These are phyloP conservation scores for Oenanthe sinensis DNA, from an alignment of 129 eudicot genomes.

Conservation along the genomic window DNA sequence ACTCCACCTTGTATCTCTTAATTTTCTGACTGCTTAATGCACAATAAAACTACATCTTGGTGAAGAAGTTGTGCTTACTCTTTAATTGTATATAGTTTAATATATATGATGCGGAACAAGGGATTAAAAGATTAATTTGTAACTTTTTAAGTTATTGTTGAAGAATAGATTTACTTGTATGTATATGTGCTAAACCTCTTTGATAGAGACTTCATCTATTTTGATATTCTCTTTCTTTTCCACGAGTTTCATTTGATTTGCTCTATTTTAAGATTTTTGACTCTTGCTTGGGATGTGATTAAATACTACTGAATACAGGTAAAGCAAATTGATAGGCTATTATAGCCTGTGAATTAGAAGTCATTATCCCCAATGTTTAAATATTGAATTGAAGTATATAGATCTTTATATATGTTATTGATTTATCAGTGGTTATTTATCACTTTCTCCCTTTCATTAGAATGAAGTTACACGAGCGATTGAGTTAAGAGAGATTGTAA, in stretches of 20 bases:
- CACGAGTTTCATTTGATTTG: not conserved
- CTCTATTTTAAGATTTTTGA: not conserved
- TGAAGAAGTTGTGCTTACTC: not conserved
- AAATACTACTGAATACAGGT: not conserved
- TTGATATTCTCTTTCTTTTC: not conserved
- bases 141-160: not conserved
- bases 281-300: not conserved
- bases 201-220: not conserved
- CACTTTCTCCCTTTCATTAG: constrained; percentile 28
- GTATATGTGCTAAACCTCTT: not conserved
- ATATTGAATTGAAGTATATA: not conserved
- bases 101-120: not conserved
- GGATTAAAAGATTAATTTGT: not conserved
- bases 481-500: constrained; percentile 92
- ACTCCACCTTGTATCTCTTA: not conserved
- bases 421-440: constrained; percentile 8
- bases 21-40: not conserved
- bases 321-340: not conserved
- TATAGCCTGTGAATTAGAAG: not conserved
- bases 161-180: not conserved
- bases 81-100: not conserved
- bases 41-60: not conserved
- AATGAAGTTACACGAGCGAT: constrained; percentile 93
- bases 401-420: not conserved
- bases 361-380: not conserved